Percentiles rank a stretch among this genome's conserved stretches.
phyloP scores from a whole-genome alignment of 108 stramenopile species.

The Nitzschia sp. region DNA sequence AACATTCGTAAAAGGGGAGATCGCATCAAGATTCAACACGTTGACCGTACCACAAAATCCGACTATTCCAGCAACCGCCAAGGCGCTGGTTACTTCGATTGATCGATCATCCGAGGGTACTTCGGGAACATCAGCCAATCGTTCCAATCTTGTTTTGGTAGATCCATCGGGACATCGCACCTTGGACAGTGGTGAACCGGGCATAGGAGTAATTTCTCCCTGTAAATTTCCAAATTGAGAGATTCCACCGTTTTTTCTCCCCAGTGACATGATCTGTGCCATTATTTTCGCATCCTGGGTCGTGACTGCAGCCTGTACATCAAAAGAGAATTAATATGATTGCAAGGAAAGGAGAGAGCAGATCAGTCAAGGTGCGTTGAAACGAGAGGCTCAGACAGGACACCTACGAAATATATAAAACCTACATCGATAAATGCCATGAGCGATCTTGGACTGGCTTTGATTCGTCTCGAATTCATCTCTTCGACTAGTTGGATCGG shows the following conservation, averaged over 20 bases:
- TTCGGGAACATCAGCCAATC: conserved; percentile 49
- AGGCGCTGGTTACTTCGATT: conserved; percentile 72
- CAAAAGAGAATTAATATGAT: background rate
- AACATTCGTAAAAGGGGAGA: conserved; percentile 56
- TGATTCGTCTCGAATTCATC: conserved; percentile 72
- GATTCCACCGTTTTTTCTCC: conserved; percentile 53
- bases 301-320: conserved; percentile 59
- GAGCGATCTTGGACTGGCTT: conserved; percentile 62
- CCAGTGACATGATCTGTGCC: conserved; percentile 58
- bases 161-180: conserved; percentile 45
- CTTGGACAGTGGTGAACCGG: conserved; percentile 27
- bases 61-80: conserved; percentile 59
- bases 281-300: conserved; percentile 72
- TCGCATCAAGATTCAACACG: conserved; percentile 61
- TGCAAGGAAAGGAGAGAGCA: background rate
- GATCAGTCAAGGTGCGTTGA: background rate
- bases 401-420: too few species aligned
- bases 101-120: conserved; percentile 85
- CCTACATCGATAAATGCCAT: conserved; percentile 85
- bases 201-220: conserved; percentile 52
- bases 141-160: conserved; percentile 50
- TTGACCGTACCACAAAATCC: conserved; percentile 67
- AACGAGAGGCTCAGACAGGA: conserved; percentile 1
- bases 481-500: conserved; percentile 76
- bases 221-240: conserved; percentile 64